A percentile compares a stretch with the other conserved stretches of the same genome.
Conservation (phyloP, 257 asterid species). For the Petunia axillaris region DNA sequence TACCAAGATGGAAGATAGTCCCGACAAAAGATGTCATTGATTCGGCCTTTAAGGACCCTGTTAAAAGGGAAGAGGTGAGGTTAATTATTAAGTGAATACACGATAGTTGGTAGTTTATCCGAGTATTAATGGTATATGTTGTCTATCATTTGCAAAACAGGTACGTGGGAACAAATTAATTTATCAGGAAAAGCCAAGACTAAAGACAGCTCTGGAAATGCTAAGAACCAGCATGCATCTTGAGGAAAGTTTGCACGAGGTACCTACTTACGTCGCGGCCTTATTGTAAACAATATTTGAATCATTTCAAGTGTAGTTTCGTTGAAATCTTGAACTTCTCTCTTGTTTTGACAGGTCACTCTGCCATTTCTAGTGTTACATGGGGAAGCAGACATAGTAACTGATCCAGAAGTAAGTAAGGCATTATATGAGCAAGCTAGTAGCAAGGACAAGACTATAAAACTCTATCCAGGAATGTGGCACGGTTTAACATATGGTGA, state of each 20-base stretch:
- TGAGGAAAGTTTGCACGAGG: slow-evolving; percentile 84
- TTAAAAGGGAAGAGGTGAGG: slow-evolving; percentile 75
- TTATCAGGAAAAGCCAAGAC: slow-evolving; percentile 84
- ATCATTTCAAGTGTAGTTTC: too few relatives aligned
- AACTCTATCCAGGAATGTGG: slow-evolving; percentile 89
- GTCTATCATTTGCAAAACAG: slow-evolving; percentile 30
- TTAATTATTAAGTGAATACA: not conserved
- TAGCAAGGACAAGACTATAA: slow-evolving; percentile 81
- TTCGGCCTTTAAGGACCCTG: slow-evolving; percentile 84
- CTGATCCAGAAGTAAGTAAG: slow-evolving; percentile 86
- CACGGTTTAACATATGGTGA: slow-evolving; percentile 57
- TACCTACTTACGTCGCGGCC: slow-evolving; percentile 21
- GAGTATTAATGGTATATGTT: not conserved
- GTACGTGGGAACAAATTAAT: slow-evolving; percentile 75
- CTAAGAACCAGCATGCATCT: slow-evolving; percentile 93
- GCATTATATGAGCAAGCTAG: slow-evolving; percentile 70
- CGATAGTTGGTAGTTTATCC: not conserved
- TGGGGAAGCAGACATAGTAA: slow-evolving; percentile 88
- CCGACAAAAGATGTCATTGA: slow-evolving; percentile 84
- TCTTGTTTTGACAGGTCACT: slow-evolving; percentile 56
- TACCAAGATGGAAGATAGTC: slow-evolving; percentile 95
- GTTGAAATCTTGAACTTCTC: not conserved
- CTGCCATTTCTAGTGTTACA: slow-evolving; percentile 86
- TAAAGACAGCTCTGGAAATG: slow-evolving; percentile 94
- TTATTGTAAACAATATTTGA: not conserved